Base-by-base conservation (phyloP, 129 eudicot species). In the Centella asiatica region DNA sequence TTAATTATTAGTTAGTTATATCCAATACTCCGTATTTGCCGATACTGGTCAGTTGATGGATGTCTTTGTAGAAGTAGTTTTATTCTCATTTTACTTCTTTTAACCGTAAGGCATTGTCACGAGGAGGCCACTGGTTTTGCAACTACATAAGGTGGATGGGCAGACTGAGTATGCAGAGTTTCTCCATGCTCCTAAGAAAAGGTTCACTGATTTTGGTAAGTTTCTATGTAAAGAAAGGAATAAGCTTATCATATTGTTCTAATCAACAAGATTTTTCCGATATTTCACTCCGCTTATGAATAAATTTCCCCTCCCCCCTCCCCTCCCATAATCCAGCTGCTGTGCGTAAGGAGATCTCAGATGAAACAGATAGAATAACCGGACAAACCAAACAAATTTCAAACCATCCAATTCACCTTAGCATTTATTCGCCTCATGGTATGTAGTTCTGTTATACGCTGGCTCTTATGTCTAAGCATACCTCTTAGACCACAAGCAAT, bases 401-500 rank as follows among this genome's bases (percentile, higher is more conserved):
- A 14, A 93, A 93, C 74, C 71, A 82, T 69, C 99, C 99, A 37
- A 93, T 93, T 76, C 99, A 93, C 63, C 81, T 93, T 56, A 87
- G 99, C 83, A 87, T 93, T 52, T 93, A 87, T 66, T 93, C 99
- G 61, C 96, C 99, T 46, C 72, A 93, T 80, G 99, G 99, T 93
- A 40, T 25, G 50, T 29, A 42, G 44, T 25, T 56, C 20, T 42
- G 66, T 22, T 44, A 17, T 26, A 32, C 12, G 52, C 55, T 63
- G 29, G 48, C 29, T 28, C 64, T 37, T 22, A 22, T n/a, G 56
- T 34, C 34, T 17, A n/a, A 34, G 23, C 36, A 45, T 59, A 22
- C 42, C 42, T 37, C 12, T 37, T 37, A 37, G 42, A 37, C 42
- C 8, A 37, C 8, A 7, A 7, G 42, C 42, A n/a, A n/a, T n/a